phyloP scores from a whole-genome alignment of 768 basidiomycete genomes.

The Macrocybe gigantea region DNA sequence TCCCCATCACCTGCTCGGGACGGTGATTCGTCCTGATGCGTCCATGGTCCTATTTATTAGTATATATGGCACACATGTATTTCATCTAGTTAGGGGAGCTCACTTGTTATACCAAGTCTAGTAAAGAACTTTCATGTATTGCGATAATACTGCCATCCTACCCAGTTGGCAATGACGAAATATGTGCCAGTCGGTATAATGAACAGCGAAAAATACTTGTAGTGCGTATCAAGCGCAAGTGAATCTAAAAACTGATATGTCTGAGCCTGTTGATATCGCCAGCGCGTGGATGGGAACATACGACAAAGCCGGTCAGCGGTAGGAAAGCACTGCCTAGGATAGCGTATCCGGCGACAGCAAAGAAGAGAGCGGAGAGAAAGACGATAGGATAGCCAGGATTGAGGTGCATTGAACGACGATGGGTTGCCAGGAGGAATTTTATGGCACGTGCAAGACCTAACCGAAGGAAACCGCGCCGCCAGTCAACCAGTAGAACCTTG shows the following conservation, averaged over 20 bases:
- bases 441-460: too few species aligned
- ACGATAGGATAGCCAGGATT: conserved; percentile 45
- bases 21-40: too few species aligned
- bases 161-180: conserved; percentile 98
- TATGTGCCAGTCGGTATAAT: conserved; percentile 78
- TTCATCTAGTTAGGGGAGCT: neutral
- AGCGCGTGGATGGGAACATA: conserved; percentile 24
- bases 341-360: conserved; percentile 54
- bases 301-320: conserved; percentile 44
- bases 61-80: conserved; percentile 16
- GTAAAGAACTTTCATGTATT: conserved; percentile 53
- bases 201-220: conserved; percentile 82
- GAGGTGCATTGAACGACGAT: too few species aligned
- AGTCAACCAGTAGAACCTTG: conserved; percentile 10
- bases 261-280: neutral
- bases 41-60: conserved; percentile 17
- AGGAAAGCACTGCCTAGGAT: conserved; percentile 61
- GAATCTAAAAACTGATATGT: conserved; percentile 50
- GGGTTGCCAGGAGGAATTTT: too few species aligned
- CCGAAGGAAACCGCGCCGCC: too few species aligned
- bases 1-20: too few species aligned
- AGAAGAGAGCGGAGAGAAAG: conserved; percentile 41
- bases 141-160: conserved; percentile 96
- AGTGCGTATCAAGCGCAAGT: conserved; percentile 72
- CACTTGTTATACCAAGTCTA: too few species aligned